phyloP scores from a whole-genome alignment of 768 basidiomycete species.

The Cubamyces sp. region DNA sequence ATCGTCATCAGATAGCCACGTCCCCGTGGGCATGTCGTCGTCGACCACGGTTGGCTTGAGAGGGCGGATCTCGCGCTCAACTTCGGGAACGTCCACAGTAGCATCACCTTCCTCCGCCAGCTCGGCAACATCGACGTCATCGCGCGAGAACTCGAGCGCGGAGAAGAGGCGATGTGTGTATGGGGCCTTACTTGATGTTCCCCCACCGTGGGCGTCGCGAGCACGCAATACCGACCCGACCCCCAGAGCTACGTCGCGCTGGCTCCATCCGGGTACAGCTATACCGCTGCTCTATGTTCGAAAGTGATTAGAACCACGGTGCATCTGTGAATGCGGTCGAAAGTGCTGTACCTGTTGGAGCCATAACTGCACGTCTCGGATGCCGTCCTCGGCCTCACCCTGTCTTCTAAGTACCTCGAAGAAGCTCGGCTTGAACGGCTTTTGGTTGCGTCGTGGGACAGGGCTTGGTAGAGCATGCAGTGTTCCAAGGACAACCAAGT shows the following conservation, averaged over 20 bases:
- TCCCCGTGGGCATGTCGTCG: conserved; percentile 31
- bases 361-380: conserved; percentile 64
- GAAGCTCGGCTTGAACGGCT: conserved; percentile 84
- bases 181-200: conserved; percentile 7
- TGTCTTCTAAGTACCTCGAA: conserved; percentile 66
- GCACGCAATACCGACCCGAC: conserved; percentile 64
- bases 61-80: conserved; percentile 38
- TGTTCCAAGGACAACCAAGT: conserved; percentile 77
- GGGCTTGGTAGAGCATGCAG: conserved; percentile 89
- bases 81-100: conserved; percentile 27
- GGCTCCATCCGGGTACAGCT: conserved; percentile 51
- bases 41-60: conserved; percentile 41
- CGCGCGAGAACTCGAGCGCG: conserved; percentile 46
- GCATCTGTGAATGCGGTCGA: background rate
- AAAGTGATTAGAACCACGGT: background rate
- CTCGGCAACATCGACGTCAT: conserved; percentile 12
- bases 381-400: conserved; percentile 61
- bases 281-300: conserved; percentile 1
- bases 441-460: conserved; percentile 77
- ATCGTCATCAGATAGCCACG: conserved; percentile 41
- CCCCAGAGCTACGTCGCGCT: conserved; percentile 54
- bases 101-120: conserved; percentile 32
- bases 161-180: conserved; percentile 56
- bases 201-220: conserved; percentile 33
- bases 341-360: conserved; percentile 39